Conservation (phyloP, 257 asterid genomes). For the Misopates orontium region DNA sequence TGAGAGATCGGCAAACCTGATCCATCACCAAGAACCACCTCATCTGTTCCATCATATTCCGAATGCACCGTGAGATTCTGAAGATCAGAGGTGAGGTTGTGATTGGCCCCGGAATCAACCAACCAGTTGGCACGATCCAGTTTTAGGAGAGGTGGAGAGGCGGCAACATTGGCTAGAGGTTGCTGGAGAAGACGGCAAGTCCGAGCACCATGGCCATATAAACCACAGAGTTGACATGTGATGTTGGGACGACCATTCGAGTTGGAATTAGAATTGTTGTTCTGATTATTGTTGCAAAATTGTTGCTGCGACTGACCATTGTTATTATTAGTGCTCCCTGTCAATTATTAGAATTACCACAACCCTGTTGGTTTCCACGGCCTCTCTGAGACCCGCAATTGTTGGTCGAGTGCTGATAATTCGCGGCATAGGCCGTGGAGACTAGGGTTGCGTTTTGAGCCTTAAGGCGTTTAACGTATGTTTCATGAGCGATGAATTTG, state of each 20-base stretch:
- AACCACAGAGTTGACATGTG: neutral
- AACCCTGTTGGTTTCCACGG: neutral
- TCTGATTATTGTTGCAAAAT: too few species aligned
- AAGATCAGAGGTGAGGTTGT: neutral
- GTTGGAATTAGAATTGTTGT: too few species aligned
- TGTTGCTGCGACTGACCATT: neutral
- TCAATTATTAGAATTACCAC: neutral
- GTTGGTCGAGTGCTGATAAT: neutral
- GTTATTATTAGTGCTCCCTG: too few species aligned
- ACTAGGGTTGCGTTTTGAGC: neutral
- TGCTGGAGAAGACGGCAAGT: neutral
- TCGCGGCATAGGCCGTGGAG: neutral
- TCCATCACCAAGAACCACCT: neutral
- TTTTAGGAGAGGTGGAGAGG: neutral
- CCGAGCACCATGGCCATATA: neutral
- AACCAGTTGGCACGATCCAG: neutral
- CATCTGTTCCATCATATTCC: neutral
- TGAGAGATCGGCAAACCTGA: neutral
- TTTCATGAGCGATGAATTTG: neutral
- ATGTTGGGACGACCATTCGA: neutral
- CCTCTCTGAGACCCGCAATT: neutral
- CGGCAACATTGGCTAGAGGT: neutral
- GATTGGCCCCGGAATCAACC: neutral
- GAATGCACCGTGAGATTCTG: neutral
- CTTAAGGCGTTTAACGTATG: neutral